phyloP scores from a whole-genome alignment of 176 grass and related monocot genomes.

The Neostapfia colusana region DNA sequence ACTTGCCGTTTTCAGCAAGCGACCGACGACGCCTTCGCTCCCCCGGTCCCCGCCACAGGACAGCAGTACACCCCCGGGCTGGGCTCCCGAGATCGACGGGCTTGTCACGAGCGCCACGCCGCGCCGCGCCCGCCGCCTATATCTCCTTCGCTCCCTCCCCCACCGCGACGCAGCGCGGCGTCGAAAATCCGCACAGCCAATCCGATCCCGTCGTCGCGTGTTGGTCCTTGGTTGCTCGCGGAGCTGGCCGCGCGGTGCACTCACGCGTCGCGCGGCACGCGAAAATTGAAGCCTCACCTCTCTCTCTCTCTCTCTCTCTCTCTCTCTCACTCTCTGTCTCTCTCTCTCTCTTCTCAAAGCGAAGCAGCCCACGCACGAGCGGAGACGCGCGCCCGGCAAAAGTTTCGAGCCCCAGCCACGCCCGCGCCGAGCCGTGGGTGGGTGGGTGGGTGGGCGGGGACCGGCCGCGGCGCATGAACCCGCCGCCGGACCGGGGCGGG shows the following conservation, averaged over 20 bases:
- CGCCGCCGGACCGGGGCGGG: conserved; percentile 9
- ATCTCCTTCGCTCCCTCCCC: neutral
- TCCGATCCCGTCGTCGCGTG: neutral
- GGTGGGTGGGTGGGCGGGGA: neutral
- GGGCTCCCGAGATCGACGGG: neutral
- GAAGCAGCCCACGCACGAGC: neutral
- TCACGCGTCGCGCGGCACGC: neutral
- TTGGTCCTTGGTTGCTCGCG: neutral
- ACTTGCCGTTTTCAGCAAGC: conserved; percentile 22
- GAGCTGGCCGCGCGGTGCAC: neutral
- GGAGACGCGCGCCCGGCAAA: neutral
- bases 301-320: neutral
- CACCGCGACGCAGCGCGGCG: neutral
- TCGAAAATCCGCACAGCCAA: neutral
- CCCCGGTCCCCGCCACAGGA: neutral
- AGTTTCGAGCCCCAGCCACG: neutral
- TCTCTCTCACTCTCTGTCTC: neutral
- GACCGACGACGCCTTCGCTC: neutral
- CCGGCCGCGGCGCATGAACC: conserved; percentile 15
- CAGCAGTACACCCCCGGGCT: neutral
- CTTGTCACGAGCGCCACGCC: neutral
- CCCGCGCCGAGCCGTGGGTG: neutral
- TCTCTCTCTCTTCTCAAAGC: neutral
- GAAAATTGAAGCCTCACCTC: neutral
- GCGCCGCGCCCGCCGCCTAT: neutral